Conservation (phyloP, 2,329 filamentous ascomycete species). For the Fusarium equiseti region DNA sequence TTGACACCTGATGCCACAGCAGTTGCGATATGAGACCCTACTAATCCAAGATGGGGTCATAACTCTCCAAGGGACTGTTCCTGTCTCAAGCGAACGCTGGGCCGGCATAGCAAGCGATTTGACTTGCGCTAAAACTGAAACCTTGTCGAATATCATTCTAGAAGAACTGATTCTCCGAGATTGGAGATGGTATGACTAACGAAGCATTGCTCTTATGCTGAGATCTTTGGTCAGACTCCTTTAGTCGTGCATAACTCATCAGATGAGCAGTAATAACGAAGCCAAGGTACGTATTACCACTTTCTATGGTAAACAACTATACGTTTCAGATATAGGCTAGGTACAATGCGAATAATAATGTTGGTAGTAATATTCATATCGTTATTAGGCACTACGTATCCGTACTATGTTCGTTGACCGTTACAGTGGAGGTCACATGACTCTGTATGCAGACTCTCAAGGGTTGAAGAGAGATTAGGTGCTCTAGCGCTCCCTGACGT, state of each 20-base stretch:
- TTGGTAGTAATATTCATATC: not conserved
- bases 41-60: slow-evolving; percentile 7
- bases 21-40: slow-evolving; percentile 23
- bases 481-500: slow-evolving; percentile 22
- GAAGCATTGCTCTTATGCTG: not conserved
- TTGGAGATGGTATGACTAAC: slow-evolving; percentile 1
- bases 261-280: not conserved
- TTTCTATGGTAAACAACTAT: not conserved
- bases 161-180: slow-evolving; percentile 12
- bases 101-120: not conserved
- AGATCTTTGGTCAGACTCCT: too few species aligned
- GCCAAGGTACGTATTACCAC: not conserved
- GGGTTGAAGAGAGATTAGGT: slow-evolving; percentile 27
- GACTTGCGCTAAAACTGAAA: slow-evolving; percentile 24
- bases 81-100: slow-evolving; percentile 18
- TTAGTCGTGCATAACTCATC: not conserved
- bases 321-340: not conserved
- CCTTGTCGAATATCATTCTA: slow-evolving; percentile 27
- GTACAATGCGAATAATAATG: not conserved
- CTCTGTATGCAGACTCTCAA: slow-evolving; percentile 6
- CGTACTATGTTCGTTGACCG: not conserved
- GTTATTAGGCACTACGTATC: not conserved
- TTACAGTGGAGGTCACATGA: slow-evolving; percentile 28
- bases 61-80: slow-evolving; percentile 6
- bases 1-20: slow-evolving; percentile 22